Evolutionary conservation across 345 rosid species (phyloP).

Genomic region (Isatis tinctoria): DNA sequence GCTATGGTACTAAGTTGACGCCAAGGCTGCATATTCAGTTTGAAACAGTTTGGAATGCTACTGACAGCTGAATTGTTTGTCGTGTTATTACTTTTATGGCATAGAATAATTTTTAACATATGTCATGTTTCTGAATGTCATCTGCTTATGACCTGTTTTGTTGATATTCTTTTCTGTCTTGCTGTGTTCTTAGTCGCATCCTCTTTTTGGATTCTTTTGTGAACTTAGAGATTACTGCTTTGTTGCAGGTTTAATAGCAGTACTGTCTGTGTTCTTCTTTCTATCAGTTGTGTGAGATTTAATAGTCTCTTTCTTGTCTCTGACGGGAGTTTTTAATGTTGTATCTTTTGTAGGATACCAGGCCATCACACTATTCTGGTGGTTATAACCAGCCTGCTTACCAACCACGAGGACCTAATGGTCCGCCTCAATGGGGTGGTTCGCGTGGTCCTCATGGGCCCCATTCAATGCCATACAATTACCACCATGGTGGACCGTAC

Average conservation of each 20-base stretch:
- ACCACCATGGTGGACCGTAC: conserved; percentile 77
- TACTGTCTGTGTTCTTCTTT: background rate
- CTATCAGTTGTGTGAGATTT: conserved; percentile 3
- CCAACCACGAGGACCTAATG: conserved; percentile 63
- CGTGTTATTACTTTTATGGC: background rate
- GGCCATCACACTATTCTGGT: conserved; percentile 55
- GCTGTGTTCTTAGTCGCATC: conserved; percentile 7
- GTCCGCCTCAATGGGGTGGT: conserved; percentile 74
- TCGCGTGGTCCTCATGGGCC: conserved; percentile 58
- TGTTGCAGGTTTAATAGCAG: background rate
- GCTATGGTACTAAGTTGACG: conserved; percentile 6
- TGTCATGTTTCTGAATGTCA: background rate
- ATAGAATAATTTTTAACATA: background rate
- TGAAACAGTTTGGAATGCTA: conserved; percentile 12
- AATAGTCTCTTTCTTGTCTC: background rate
- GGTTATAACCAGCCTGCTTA: conserved; percentile 57
- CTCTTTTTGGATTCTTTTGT: background rate
- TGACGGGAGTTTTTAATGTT: background rate
- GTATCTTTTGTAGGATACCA: conserved; percentile 47
- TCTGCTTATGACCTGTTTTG: conserved; percentile 17
- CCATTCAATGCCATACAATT: conserved; percentile 57
- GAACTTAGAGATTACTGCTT: background rate
- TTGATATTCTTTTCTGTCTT: background rate
- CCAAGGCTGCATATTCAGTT: conserved; percentile 3
- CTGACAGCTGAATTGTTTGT: background rate